These are phyloP conservation scores for Dysphania ambrosioides DNA, from an alignment of 148 eudicot species.

Conservation along the genomic window DNA sequence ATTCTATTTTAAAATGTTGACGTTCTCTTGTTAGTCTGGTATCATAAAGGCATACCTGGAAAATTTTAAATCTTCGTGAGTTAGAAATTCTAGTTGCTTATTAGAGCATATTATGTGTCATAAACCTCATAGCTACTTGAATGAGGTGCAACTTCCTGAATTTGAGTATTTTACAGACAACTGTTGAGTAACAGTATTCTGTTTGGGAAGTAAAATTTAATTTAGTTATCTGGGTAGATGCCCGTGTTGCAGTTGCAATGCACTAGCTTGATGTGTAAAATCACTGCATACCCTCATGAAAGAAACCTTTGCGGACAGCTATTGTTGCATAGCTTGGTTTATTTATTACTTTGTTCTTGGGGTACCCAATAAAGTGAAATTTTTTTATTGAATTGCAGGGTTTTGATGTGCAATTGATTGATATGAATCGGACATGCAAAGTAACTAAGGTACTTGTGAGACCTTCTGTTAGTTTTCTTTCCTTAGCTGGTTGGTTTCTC, in stretches of 20 bases:
- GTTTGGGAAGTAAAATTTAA: not conserved
- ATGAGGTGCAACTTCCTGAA: not conserved
- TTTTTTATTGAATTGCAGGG: slow-evolving; percentile 51
- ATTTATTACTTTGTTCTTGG: not conserved
- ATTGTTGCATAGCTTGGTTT: not conserved
- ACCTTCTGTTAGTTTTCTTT: slow-evolving; percentile 7
- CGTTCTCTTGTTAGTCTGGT: not conserved
- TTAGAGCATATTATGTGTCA: not conserved
- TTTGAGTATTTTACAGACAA: not conserved
- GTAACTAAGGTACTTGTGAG: slow-evolving; percentile 66
- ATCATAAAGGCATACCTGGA: not conserved
- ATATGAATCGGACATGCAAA: slow-evolving; percentile 79
- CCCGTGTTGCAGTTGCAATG: not conserved
- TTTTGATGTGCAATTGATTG: slow-evolving; percentile 72
- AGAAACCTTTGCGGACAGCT: not conserved
- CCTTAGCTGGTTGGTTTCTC: slow-evolving; percentile 10
- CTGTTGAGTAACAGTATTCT: not conserved
- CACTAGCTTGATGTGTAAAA: not conserved
- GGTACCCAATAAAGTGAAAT: not conserved
- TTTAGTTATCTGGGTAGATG: not conserved
- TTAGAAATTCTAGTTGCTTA: not conserved
- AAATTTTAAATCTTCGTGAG: not conserved
- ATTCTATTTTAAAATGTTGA: not conserved
- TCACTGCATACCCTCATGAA: not conserved
- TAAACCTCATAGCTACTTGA: not conserved